Conservation (phyloP, 2,329 filamentous ascomycete genomes). For the Cytospora piceae region DNA sequence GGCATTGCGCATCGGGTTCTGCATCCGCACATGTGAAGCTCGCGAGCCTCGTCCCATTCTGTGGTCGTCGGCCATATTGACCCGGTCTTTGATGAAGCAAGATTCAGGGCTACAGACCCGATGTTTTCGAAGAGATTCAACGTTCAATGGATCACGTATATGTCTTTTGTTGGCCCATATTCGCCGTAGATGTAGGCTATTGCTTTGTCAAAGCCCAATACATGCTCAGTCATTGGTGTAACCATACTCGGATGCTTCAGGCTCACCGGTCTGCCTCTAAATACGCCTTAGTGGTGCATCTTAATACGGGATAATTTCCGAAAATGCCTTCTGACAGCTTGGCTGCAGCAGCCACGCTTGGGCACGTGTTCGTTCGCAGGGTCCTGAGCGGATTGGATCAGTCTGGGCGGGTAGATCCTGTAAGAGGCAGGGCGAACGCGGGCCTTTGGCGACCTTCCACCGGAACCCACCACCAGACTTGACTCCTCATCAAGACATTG, state of each 20-base stretch:
- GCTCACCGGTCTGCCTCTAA: neutral
- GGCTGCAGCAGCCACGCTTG: constrained; percentile 5
- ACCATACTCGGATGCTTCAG: neutral
- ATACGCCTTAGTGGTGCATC: constrained; percentile 8
- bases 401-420: constrained; percentile 10
- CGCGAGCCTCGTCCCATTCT: constrained; percentile 12
- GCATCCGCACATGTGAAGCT: constrained; percentile 10
- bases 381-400: neutral
- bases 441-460: constrained; percentile 8
- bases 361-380: neutral
- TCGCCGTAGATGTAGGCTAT: too few relatives aligned
- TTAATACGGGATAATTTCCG: neutral
- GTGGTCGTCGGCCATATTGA: constrained; percentile 12
- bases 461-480: neutral
- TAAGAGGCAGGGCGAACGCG: constrained; percentile 4
- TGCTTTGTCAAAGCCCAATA: too few relatives aligned
- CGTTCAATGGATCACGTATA: neutral
- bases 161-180: too few relatives aligned
- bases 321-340: neutral
- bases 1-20: constrained; percentile 17
- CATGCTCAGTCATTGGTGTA: too few relatives aligned
- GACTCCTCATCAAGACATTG: neutral
- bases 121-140: too few relatives aligned
- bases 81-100: neutral
- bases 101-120: neutral